Evolutionary conservation across 257 asterid species (phyloP).

Genomic region (Nicotiana undulata): DNA sequence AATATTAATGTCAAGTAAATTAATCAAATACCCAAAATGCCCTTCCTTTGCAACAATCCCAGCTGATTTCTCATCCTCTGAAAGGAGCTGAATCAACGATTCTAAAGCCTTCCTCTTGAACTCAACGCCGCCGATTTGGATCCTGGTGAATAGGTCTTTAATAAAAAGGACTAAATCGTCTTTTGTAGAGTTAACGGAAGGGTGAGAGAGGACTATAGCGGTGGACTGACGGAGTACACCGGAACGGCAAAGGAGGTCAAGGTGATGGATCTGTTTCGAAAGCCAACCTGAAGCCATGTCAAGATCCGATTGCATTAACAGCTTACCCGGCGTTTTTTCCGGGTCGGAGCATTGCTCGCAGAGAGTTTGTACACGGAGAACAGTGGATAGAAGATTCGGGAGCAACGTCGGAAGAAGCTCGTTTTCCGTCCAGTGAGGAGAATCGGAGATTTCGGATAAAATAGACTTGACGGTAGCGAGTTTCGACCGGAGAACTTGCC

Average conservation of each 20-base stretch:
- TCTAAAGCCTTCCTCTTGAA: conserved; percentile 74
- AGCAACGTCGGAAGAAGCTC: conserved; percentile 47
- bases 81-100: conserved; percentile 50
- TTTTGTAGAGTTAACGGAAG: conserved; percentile 36
- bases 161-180: conserved; percentile 57
- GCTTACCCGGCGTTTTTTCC: conserved; percentile 54
- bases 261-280: conserved; percentile 54
- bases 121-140: conserved; percentile 86
- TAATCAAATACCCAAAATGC: conserved; percentile 40
- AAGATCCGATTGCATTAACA: conserved; percentile 92
- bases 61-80: conserved; percentile 50
- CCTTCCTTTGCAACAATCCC: conserved; percentile 61
- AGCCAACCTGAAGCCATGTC: conserved; percentile 91
- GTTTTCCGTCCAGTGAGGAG: conserved; percentile 78
- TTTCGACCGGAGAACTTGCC: conserved; percentile 65
- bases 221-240: conserved; percentile 86
- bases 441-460: conserved; percentile 46
- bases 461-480: conserved; percentile 42
- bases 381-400: conserved; percentile 47
- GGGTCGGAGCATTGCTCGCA: conserved; percentile 42
- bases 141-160: conserved; percentile 66
- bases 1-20: conserved; percentile 48
- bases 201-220: conserved; percentile 90
- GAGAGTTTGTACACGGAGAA: conserved; percentile 52
- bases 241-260: conserved; percentile 72